Conservation (phyloP, 1,284 basidiomycete genomes). For the Melampsora larici-populina region DNA sequence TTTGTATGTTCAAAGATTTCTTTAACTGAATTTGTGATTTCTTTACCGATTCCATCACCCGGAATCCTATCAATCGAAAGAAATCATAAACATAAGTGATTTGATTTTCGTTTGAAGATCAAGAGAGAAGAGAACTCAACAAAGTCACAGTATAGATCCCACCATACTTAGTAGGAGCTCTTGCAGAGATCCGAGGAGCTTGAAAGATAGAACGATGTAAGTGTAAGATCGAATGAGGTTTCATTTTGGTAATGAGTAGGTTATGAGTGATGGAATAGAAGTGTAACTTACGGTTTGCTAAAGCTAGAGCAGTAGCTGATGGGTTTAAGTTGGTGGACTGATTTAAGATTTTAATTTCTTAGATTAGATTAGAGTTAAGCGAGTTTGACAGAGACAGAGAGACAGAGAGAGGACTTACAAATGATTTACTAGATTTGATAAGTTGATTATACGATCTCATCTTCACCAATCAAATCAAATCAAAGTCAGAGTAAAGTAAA, state of each 20-base stretch:
- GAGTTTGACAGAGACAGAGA: no score
- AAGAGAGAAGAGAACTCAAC: constrained; percentile 6
- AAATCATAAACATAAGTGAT: no score
- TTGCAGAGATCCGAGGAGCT: constrained; percentile 33
- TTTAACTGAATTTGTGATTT: constrained; percentile 98
- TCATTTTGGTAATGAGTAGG: not conserved
- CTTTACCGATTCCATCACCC: constrained; percentile 93
- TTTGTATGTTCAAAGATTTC: constrained; percentile 97
- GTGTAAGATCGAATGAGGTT: not conserved
- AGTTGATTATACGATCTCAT: no score
- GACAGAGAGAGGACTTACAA: no score
- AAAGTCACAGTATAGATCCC: constrained; percentile 62
- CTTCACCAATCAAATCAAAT: no score
- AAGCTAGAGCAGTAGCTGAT: not conserved
- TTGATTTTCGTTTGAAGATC: not conserved
- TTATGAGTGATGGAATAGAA: not conserved
- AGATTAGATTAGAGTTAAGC: no score
- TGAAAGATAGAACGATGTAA: not conserved
- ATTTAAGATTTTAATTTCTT: no score
- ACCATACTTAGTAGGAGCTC: constrained; percentile 91
- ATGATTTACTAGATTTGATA: no score
- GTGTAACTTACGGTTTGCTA: not conserved
- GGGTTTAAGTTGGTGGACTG: constrained; percentile 14
- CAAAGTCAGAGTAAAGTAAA: no score
- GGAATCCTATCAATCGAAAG: constrained; percentile 40